Base-by-base conservation (phyloP, 176 grass and related monocot genomes). In the Cenchrus americanus region DNA sequence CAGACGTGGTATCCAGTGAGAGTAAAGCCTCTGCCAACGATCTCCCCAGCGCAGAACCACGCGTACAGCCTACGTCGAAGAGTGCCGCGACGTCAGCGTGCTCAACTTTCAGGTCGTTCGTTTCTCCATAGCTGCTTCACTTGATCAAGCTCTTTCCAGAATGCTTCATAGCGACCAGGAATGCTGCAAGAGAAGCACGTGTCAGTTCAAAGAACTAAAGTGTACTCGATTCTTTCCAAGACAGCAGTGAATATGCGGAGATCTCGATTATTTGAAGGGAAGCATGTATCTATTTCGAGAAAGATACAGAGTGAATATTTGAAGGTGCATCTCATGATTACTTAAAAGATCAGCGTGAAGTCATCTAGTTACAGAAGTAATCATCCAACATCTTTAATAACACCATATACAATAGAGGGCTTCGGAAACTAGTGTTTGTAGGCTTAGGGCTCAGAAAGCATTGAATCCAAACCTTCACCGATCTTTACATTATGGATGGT, bases 1-100 rank as follows among this genome's bases (percentile, higher is more conserved):
- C 79, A 97, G 75, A 94, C 92, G 64, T 88, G 66, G 83, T 97
- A 97, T 8, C 95, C 95, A 5, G 95, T 97, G 19, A 97, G 57
- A 37, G 95, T 94, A 77, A 93, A 97, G 55, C 95, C 95, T 84
- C 92, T 83, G 13, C 95, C 95, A 1, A 77, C 90, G 14, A 97
- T 88, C 88, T 94, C 95, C 2, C 95, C 95, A 1, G 81, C 66
- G 70, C 92, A 94, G 65, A 87, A 90, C 92, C 90, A 97, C 1
- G 86, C 90, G 10, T 97, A 97, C 54, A 97, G 22, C 82, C 95
- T 0, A 97, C 41, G 55, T 90, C 90, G 55, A 97, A 93, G 63
- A 97, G 85, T 8, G 92, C 92, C 0, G 82, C 85, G 14, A 97
- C 78, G 60, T 92, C 92, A 3, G 90, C 92, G 41, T 91, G 92